phyloP scores from a whole-genome alignment of 257 asterid species.

The Osmanthus fragrans region DNA sequence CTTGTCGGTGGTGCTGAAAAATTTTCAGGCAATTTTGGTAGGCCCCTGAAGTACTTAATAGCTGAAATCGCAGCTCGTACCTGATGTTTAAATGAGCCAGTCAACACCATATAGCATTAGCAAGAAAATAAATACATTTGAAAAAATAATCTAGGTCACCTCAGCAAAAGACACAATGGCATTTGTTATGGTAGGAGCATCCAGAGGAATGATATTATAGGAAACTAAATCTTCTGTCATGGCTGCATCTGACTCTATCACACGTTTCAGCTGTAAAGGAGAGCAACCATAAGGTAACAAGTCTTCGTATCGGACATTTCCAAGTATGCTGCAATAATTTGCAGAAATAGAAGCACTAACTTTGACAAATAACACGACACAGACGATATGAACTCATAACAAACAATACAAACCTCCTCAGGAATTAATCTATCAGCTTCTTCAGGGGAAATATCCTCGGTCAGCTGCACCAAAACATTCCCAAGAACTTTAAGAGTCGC shows the following conservation, averaged over 20 bases:
- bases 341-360: conserved; percentile 9
- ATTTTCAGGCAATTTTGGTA: conserved; percentile 74
- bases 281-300: conserved; percentile 21
- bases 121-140: not conserved
- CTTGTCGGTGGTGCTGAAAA: conserved; percentile 68
- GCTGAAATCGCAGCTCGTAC: conserved; percentile 83
- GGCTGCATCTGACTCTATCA: conserved; percentile 95
- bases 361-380: not conserved
- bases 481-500: conserved; percentile 93
- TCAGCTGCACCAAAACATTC: conserved; percentile 75
- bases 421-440: conserved; percentile 93
- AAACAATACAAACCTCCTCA: conserved; percentile 59
- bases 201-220: conserved; percentile 90
- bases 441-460: conserved; percentile 87
- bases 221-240: conserved; percentile 93
- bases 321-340: conserved; percentile 10
- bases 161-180: conserved; percentile 70
- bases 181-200: conserved; percentile 73
- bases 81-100: conserved; percentile 41
- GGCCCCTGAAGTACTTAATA: conserved; percentile 72
- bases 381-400: conserved; percentile 13
- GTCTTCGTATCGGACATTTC: not conserved
- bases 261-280: conserved; percentile 73
- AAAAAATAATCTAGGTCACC: conserved; percentile 47
- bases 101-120: conserved; percentile 20